Conservation (phyloP, 1,139 yeast species). For the Magnusiomyces starmeri region DNA sequence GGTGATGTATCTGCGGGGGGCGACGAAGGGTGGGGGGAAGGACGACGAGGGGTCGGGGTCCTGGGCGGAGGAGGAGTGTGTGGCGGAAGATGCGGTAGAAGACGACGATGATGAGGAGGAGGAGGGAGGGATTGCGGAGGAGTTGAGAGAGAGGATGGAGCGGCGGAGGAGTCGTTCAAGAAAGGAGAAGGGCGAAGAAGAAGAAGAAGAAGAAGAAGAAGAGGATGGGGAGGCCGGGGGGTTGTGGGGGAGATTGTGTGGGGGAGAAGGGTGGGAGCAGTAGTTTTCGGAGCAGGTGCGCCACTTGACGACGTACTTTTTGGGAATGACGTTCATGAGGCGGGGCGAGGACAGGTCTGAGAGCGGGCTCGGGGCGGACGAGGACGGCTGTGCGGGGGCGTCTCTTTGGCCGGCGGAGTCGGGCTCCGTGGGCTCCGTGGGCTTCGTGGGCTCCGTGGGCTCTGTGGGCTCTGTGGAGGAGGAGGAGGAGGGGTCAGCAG, state of each 20-base stretch:
- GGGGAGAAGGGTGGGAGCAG: neutral
- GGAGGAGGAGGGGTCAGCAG: neutral
- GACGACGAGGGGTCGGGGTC: neutral
- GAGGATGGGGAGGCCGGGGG: neutral
- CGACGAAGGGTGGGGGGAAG: too few species aligned
- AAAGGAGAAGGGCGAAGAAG: neutral
- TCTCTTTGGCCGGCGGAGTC: neutral
- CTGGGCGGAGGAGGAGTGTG: neutral
- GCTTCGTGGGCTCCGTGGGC: neutral
- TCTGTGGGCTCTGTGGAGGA: neutral
- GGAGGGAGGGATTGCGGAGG: too few species aligned
- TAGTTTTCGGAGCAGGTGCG: constrained; percentile 6
- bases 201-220: neutral
- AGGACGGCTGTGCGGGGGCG: neutral
- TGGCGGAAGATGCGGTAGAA: neutral
- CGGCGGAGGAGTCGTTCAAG: too few species aligned
- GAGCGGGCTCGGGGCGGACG: constrained; percentile 12
- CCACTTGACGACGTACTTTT: constrained; percentile 10
- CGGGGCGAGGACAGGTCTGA: neutral
- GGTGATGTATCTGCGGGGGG: constrained; percentile 43
- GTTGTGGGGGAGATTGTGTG: neutral
- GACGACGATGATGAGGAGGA: neutral
- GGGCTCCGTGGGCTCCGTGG: neutral
- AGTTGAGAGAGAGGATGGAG: too few species aligned
- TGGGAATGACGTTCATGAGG: constrained; percentile 1